Percentiles rank a stretch among this genome's conserved stretches.
Evolutionary conservation across 2,329 filamentous ascomycete species (phyloP).

Genomic region (Beauveria scarabaeidicola): DNA sequence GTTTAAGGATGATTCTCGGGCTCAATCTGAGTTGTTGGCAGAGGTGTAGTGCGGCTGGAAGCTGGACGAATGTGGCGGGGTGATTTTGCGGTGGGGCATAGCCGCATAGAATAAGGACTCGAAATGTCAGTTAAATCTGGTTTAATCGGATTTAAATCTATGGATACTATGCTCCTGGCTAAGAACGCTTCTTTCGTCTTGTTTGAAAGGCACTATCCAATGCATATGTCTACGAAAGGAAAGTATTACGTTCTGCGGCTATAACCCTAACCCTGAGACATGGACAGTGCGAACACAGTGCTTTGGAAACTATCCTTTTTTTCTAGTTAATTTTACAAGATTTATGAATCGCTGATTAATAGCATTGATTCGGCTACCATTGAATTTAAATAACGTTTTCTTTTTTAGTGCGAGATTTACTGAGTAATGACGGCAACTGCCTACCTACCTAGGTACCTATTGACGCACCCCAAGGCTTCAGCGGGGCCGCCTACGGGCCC

Average conservation of each 20-base stretch:
- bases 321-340: neutral
- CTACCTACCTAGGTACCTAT: neutral
- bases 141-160: neutral
- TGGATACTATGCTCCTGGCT: neutral
- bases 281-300: neutral
- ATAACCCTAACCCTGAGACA: neutral
- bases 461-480: constrained; percentile 2
- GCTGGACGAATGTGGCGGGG: neutral
- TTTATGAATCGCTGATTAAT: neutral
- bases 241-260: neutral
- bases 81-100: constrained; percentile 4
- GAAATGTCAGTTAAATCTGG: neutral
- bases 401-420: neutral
- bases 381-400: no score
- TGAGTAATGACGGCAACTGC: constrained; percentile 3
- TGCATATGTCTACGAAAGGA: neutral
- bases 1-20: constrained; percentile 7
- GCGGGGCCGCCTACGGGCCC: constrained; percentile 4
- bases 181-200: neutral
- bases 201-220: neutral
- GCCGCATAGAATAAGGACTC: neutral
- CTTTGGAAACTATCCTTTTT: neutral
- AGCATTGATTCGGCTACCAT: neutral
- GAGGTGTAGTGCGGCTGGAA: neutral
- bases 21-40: neutral